Conservation (phyloP, 2,329 filamentous ascomycete species). For the Dothistroma pini region DNA sequence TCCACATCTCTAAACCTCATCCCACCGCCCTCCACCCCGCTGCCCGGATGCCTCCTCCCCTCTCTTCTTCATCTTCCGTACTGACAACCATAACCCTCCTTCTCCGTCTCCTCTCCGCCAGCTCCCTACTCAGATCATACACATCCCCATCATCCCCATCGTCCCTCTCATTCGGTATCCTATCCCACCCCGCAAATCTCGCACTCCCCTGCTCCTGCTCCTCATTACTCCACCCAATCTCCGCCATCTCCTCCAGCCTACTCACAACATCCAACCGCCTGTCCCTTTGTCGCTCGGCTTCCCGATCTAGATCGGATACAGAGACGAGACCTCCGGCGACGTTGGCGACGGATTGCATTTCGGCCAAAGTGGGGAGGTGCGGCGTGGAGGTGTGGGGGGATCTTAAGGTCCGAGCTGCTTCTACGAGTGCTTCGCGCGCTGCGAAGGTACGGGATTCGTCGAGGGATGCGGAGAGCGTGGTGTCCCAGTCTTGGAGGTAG, state of each 20-base stretch:
- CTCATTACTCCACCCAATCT: conserved; percentile 44
- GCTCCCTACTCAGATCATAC: conserved; percentile 53
- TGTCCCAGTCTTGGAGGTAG: conserved; percentile 25
- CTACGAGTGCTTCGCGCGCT: not conserved
- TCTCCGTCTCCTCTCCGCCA: conserved; percentile 53
- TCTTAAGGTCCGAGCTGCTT: not conserved
- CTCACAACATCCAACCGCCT: conserved; percentile 10
- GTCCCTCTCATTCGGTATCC: conserved; percentile 28
- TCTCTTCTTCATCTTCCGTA: conserved; percentile 41
- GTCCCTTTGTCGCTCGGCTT: conserved; percentile 8
- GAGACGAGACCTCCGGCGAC: not conserved
- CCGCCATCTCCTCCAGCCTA: conserved; percentile 16
- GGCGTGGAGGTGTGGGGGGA: not conserved
- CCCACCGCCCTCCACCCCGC: not conserved
- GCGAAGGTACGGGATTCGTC: not conserved
- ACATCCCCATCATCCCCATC: conserved; percentile 31
- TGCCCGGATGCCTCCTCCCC: not conserved
- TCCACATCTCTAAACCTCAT: not conserved
- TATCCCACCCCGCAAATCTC: conserved; percentile 20
- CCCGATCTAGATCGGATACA: conserved; percentile 7
- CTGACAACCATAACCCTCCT: conserved; percentile 89
- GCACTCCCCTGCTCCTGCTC: conserved; percentile 55
- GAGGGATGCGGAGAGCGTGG: conserved; percentile 9
- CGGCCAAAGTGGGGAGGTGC: not conserved
- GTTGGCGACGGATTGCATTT: conserved; percentile 1